Conservation (phyloP, 345 rosid genomes). For the Populus pruinosa region DNA sequence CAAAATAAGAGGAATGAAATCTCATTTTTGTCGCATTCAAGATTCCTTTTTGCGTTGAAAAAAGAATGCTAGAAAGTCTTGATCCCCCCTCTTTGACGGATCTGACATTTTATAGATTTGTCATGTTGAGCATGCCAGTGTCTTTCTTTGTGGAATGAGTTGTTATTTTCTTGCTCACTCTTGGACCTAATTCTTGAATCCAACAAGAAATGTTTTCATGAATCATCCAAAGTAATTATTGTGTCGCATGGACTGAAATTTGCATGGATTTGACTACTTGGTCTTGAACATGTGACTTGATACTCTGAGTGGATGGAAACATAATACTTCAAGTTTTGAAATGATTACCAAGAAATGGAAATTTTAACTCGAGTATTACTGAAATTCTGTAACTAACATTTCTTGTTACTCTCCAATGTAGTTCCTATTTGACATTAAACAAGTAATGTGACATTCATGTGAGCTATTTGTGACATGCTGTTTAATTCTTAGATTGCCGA, state of each 20-base stretch:
- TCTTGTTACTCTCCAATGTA: not conserved
- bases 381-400: not conserved
- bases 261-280: not conserved
- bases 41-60: not conserved
- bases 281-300: not conserved
- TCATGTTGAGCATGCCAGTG: not conserved
- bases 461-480: not conserved
- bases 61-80: not conserved
- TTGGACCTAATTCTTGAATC: not conserved
- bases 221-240: not conserved
- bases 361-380: not conserved
- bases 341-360: not conserved
- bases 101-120: constrained; percentile 12
- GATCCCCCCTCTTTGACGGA: constrained; percentile 6
- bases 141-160: not conserved
- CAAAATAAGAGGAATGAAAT: not conserved
- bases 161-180: not conserved
- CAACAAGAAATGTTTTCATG: not conserved
- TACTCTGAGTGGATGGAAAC: not conserved
- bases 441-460: not conserved
- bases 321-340: not conserved
- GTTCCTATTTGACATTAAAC: not conserved
- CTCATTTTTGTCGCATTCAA: constrained; percentile 3
- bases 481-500: not conserved
- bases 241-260: not conserved